Evolutionary conservation across 2,329 filamentous ascomycete genomes (phyloP), one percentile per base, ranked within the genome.

Genomic region (Hortaea sp.): DNA sequence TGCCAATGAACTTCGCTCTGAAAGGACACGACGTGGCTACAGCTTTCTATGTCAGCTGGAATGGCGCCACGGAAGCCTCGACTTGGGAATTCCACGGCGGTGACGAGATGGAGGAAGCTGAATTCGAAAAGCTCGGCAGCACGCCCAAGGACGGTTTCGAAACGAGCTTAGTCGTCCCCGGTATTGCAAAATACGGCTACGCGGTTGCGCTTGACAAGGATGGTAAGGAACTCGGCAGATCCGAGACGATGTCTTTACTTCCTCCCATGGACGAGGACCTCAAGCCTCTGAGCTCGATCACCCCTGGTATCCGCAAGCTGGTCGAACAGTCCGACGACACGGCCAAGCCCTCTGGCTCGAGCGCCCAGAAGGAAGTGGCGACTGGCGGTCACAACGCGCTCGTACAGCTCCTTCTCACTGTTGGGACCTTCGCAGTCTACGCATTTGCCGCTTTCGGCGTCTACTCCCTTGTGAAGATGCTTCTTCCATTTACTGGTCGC

Each of bases 61-160:
- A 44, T 20, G 43, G 43, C 12, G 43, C 43, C 5, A 44, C 43
- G 34, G 43, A 44, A 35, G 43, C 39, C 10, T 10, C 6, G 13
- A 11, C 13, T 27, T 44, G 43, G 43, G 34, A 38, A 11, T 39
- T 44, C 2, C 30, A 44, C 13, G 32, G 37, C 13, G 5, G 7
- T 13, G 20, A 39, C 5, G 32, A 35, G 32, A 35, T 9, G n/a
- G 9, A n/a, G 7, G 32, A 4, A 9, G 66, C 65, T 7, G 63
- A 63, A 1, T 68, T 60, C 38, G 51, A 57, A 27, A 61, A 63
- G 29, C 57, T 71, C 2, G 69, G 67, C 10, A 65, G 68, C 46
- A 60, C 60, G 1, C 53, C 59, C 38, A 67, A 67, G 39, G 61
- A 56, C 4, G 66, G 69, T 20, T 75, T 75, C 52, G 73, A 74